Evolutionary conservation across 1,284 basidiomycete species (phyloP).

Genomic region (Ceratobasidium sp.): DNA sequence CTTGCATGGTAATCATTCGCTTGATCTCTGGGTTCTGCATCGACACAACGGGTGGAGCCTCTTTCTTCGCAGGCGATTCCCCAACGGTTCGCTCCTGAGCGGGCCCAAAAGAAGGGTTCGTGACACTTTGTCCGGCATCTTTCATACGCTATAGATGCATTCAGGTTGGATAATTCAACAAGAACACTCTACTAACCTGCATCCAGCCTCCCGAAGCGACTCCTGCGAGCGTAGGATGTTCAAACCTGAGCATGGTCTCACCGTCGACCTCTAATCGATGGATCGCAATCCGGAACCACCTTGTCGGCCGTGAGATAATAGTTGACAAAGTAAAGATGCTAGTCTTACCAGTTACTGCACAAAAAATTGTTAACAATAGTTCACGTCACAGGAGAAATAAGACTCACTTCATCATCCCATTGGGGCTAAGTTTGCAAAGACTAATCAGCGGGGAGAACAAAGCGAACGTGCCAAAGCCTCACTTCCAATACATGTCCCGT

Average conservation of each 20-base stretch:
- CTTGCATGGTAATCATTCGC: conserved; percentile 63
- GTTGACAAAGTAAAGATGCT: too few relatives aligned
- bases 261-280: conserved; percentile 57
- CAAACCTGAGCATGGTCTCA: conserved; percentile 61
- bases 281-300: conserved; percentile 73
- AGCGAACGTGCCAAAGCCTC: not conserved
- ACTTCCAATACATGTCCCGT: conserved; percentile 63
- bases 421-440: conserved; percentile 60
- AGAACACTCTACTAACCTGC: conserved; percentile 56
- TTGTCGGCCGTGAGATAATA: conserved; percentile 46
- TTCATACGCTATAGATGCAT: conserved; percentile 61
- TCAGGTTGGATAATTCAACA: not conserved
- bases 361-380: conserved; percentile 9
- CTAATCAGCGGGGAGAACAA: not conserved
- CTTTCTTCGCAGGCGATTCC: conserved; percentile 50
- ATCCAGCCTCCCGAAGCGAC: conserved; percentile 71
- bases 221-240: conserved; percentile 72
- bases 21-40: conserved; percentile 61
- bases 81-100: conserved; percentile 27
- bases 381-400: conserved; percentile 19
- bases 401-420: conserved; percentile 69
- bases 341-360: conserved; percentile 57
- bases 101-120: conserved; percentile 60
- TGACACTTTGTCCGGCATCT: conserved; percentile 62
- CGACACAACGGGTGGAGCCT: conserved; percentile 50